Percentiles rank a stretch among this genome's conserved stretches.
Evolutionary conservation across 495 filamentous ascomycete species (phyloP).

Genomic region (Trichoderma asperelloides): DNA sequence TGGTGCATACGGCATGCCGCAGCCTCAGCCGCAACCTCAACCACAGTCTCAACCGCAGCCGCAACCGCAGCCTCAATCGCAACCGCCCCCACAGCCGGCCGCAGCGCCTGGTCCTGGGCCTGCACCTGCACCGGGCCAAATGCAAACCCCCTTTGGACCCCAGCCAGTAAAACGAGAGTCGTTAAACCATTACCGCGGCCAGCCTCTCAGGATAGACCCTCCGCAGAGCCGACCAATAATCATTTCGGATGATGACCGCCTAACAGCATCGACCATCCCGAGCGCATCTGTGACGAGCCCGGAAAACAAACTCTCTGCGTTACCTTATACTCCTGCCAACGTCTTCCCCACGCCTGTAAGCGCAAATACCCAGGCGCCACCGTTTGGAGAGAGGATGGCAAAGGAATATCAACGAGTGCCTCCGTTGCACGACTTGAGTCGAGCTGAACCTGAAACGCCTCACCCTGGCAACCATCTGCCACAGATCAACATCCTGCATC

Average conservation of each 20-base stretch:
- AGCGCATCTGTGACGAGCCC: constrained; percentile 44
- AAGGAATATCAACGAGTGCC: constrained; percentile 46
- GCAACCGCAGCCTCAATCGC: neutral
- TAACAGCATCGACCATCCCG: constrained; percentile 38
- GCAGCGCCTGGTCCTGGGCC: neutral
- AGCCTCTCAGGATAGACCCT: constrained; percentile 45
- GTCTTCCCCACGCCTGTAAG: constrained; percentile 47
- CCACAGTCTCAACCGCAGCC: constrained; percentile 27
- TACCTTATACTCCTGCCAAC: constrained; percentile 34
- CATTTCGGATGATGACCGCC: constrained; percentile 40
- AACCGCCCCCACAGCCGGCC: constrained; percentile 11
- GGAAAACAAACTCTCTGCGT: constrained; percentile 44
- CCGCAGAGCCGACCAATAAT: constrained; percentile 39
- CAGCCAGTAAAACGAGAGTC: constrained; percentile 39
- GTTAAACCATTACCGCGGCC: constrained; percentile 42
- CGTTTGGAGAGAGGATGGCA: constrained; percentile 39
- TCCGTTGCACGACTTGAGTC: constrained; percentile 43
- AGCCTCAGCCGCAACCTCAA: constrained; percentile 17
- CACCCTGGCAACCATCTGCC: constrained; percentile 24
- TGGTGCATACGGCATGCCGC: constrained; percentile 48
- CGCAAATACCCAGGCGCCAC: constrained; percentile 30
- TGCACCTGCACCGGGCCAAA: constrained; percentile 10
- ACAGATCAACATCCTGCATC: constrained; percentile 37
- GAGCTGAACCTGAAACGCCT: constrained; percentile 36
- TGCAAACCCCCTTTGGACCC: constrained; percentile 6